Evolutionary conservation across 371 early-diverging fungal species (phyloP).

Genomic region (Mortierella sp.): DNA sequence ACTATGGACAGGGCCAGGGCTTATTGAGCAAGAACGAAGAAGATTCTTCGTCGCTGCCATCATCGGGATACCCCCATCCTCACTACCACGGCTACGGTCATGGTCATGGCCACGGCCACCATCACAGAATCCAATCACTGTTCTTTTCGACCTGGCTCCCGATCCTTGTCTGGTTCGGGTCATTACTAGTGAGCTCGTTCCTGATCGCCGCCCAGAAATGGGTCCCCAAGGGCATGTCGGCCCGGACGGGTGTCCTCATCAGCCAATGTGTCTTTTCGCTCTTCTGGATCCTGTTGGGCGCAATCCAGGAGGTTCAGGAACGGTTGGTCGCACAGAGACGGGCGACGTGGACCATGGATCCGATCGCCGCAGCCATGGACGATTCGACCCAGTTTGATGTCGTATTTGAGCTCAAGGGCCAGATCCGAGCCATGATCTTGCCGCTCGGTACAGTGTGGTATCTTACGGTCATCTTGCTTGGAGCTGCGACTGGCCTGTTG

Average conservation of each 20-base stretch:
- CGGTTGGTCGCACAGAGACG: conserved; percentile 1
- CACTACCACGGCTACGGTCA: conserved; percentile 10
- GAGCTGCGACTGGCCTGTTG: conserved; percentile 37
- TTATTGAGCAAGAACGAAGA: neutral
- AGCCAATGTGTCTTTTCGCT: conserved; percentile 35
- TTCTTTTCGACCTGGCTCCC: conserved; percentile 35
- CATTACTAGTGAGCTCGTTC: conserved; percentile 12
- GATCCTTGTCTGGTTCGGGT: conserved; percentile 17
- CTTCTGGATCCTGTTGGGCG: conserved; percentile 37
- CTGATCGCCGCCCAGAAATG: conserved; percentile 20
- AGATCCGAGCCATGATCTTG: conserved; percentile 9
- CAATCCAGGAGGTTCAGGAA: conserved; percentile 43
- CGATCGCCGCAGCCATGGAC: conserved; percentile 1
- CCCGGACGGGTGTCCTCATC: conserved; percentile 26
- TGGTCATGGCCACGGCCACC: neutral
- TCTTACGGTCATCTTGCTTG: conserved; percentile 23
- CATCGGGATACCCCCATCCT: neutral
- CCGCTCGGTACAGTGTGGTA: conserved; percentile 33
- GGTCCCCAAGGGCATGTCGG: conserved; percentile 27
- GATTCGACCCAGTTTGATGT: conserved; percentile 7
- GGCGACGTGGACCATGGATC: neutral
- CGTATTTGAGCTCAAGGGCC: neutral
- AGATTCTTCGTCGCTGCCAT: neutral
- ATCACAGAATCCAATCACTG: neutral
- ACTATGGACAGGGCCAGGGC: neutral